Evolutionary conservation across 1,284 basidiomycete species (phyloP).

Genomic region (Cryptococcus sp.): DNA sequence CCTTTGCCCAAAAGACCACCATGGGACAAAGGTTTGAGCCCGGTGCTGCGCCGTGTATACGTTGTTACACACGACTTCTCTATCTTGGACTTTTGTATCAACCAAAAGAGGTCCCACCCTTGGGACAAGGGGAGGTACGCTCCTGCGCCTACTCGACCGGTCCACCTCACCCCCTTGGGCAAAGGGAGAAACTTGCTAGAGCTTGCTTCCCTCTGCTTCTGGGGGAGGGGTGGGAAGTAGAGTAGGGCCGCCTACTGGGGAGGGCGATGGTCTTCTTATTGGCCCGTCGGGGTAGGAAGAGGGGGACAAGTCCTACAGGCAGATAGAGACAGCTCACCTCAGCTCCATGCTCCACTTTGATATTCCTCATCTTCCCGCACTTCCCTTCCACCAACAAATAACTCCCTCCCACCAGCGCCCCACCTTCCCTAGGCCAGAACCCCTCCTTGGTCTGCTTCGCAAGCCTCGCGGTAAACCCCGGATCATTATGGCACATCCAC

Average conservation of each 20-base stretch:
- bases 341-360: conserved; percentile 53
- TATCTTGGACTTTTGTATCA: conserved; percentile 87
- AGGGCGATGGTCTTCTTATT: conserved; percentile 81
- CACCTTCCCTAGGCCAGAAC: conserved; percentile 70
- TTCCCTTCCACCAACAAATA: conserved; percentile 72
- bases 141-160: background rate
- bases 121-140: background rate
- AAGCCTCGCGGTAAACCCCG: conserved; percentile 69
- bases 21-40: conserved; percentile 30
- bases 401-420: conserved; percentile 78
- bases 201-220: conserved; percentile 3
- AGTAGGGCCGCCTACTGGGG: conserved; percentile 61
- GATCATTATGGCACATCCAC: conserved; percentile 97
- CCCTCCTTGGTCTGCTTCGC: conserved; percentile 63
- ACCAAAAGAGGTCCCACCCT: conserved; percentile 55
- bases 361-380: conserved; percentile 57
- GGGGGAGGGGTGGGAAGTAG: conserved; percentile 14
- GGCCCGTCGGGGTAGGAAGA: conserved; percentile 55
- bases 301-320: conserved; percentile 5
- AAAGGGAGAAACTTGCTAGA: conserved; percentile 8
- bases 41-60: conserved; percentile 8
- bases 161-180: background rate
- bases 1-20: conserved; percentile 67
- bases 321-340: conserved; percentile 57
- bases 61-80: conserved; percentile 49